These are phyloP conservation scores for Perilla frutescens DNA, from an alignment of 257 asterid genomes.

Conservation along the genomic window DNA sequence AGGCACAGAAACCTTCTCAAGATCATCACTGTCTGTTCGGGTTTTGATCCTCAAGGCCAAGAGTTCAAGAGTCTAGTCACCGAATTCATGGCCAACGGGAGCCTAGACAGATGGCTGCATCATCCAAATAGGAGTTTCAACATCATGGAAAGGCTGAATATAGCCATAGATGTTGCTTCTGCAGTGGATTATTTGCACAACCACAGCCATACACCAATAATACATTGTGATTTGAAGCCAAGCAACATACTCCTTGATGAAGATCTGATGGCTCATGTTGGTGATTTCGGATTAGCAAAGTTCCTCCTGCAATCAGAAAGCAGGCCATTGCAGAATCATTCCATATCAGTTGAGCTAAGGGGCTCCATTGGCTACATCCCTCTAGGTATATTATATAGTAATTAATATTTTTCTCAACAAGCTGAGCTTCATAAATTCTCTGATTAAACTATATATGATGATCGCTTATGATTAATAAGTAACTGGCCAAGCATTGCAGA, in stretches of 20 bases:
- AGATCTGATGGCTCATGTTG: constrained; percentile 41
- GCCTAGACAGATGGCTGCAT: constrained; percentile 31
- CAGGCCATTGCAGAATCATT: not conserved
- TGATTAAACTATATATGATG: too few relatives aligned
- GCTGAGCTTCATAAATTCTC: not conserved
- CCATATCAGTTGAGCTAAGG: constrained; percentile 28
- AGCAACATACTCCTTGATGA: constrained; percentile 21
- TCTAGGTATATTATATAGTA: constrained; percentile 37
- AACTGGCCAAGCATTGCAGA: constrained; percentile 30
- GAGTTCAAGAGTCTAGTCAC: constrained; percentile 43
- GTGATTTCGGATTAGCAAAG: constrained; percentile 53
- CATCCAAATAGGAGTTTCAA: not conserved
- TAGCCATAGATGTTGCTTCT: constrained; percentile 49
- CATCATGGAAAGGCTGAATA: constrained; percentile 37
- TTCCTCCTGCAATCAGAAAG: constrained; percentile 35
- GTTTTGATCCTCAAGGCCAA: constrained; percentile 43
- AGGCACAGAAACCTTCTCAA: constrained; percentile 33
- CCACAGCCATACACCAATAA: constrained; percentile 16
- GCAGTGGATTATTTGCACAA: constrained; percentile 52
- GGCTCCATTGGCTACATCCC: constrained; percentile 49
- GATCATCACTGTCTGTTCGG: constrained; percentile 40
- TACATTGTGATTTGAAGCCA: constrained; percentile 31
- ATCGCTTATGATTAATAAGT: not conserved
- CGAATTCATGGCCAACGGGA: constrained; percentile 48
- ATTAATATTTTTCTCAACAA: too few relatives aligned